These are phyloP conservation scores for Besnoitia besnoiti DNA, from an alignment of 169 alveolate genomes.

Conservation along the genomic window DNA sequence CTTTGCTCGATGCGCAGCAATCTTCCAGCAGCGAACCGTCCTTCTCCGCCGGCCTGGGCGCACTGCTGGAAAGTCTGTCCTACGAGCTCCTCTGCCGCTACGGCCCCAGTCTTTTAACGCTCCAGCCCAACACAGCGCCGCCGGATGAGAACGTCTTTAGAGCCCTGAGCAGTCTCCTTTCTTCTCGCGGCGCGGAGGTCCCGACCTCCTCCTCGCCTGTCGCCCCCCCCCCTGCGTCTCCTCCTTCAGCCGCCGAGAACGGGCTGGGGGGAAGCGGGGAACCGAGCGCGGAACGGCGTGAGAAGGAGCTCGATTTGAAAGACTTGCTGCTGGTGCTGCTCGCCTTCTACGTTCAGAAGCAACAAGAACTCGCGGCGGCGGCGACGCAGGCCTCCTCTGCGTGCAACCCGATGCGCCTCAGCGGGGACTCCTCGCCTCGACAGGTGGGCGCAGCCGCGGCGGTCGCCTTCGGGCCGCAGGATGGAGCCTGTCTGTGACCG, in stretches of 20 bases:
- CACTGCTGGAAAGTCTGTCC: background rate
- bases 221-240: too few species aligned
- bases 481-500: too few species aligned
- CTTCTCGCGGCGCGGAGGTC: background rate
- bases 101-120: conserved; percentile 19
- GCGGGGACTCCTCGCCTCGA: too few species aligned
- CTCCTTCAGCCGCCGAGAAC: background rate
- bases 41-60: background rate
- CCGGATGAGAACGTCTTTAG: background rate
- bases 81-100: background rate
- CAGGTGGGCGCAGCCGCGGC: too few species aligned
- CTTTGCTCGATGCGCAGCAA: too few species aligned
- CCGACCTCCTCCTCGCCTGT: background rate
- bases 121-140: background rate
- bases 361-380: background rate
- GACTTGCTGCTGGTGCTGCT: background rate
- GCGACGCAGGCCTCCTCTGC: background rate
- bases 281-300: background rate
- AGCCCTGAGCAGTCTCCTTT: background rate
- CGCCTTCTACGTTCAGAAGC: conserved; percentile 15
- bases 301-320: background rate
- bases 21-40: background rate
- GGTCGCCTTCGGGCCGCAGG: too few species aligned
- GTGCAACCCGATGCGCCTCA: too few species aligned
- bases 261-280: background rate